Evolutionary conservation across 169 alveolate species (phyloP), one percentile per base, ranked within the genome.

Genomic region (Plasmodium coatneyi): DNA sequence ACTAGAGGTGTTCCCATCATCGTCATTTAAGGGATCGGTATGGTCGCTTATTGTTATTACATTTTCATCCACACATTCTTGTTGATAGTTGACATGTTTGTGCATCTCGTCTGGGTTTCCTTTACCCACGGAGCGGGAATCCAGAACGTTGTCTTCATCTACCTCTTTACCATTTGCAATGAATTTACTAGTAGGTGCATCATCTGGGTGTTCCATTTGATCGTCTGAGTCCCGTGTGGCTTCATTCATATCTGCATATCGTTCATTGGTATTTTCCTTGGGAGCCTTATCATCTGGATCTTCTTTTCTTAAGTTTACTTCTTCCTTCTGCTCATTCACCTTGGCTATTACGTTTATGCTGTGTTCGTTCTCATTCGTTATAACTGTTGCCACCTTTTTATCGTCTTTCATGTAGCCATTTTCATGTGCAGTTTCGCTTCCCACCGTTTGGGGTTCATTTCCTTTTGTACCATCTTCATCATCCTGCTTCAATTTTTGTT

Each of bases 151-250:
- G 56, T 79, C 5, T 41, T 41, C 16, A 41, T 79, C 56, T 79
- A n/a, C 7, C 19, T 79, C 83, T 32, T 76, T 76, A 76, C 28
- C 83, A 30, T 32, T 76, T 76, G 60, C 46, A 76, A 9, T 76
- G 30, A 36, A 19, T n/a, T 76, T 39, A 41, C 19, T 80, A 7
- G 16, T 43, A 80, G 25, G 30, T 80, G 25, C 16, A 5, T 80
- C 43, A 14, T 66, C n/a, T 22, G 34, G 34, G 5, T 19, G 3
- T 66, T 41, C 76, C 43, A 39, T 22, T 70, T 83, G 30, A n/a
- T 66, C 74, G 70, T 83, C 25, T 25, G 30, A 9, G 4, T 66
- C 49, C 30, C 74, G 16, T 4, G 5, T 36, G 19, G 12, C 30
- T 32, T 74, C 82, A 41, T 5, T 43, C 28, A 34, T 39, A 83